phyloP scores from a whole-genome alignment of 73 alveolate genomes.

The Paramecium biaurelia region DNA sequence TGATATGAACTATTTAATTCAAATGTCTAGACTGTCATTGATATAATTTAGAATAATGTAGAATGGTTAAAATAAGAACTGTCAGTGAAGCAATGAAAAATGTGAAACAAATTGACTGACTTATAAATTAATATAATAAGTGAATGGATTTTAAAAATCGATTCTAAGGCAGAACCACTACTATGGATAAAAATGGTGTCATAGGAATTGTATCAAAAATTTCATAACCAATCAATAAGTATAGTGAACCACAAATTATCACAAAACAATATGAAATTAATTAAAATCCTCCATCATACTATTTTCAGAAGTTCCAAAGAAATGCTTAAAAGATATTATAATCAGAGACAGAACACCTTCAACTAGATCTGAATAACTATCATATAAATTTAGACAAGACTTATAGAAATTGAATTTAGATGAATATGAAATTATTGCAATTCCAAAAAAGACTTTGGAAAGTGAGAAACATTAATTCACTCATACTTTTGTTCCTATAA shows the following conservation, averaged over 20 bases:
- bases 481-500: background rate
- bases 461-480: background rate
- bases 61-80: background rate
- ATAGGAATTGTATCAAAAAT: background rate
- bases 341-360: background rate
- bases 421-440: background rate
- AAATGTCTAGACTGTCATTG: background rate
- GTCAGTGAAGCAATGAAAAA: background rate
- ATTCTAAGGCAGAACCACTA: background rate
- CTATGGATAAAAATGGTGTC: slow-evolving; percentile 28
- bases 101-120: background rate
- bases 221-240: background rate
- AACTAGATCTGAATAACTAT: background rate
- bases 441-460: background rate
- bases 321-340: background rate
- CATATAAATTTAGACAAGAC: background rate
- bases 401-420: background rate
- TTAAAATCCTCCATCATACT: background rate
- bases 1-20: no score
- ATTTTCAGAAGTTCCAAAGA: slow-evolving; percentile 7
- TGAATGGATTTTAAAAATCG: slow-evolving; percentile 27
- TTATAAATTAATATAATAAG: background rate
- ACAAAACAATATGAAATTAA: background rate
- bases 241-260: background rate
- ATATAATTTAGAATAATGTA: background rate